A percentile compares a stretch with the other conserved stretches of the same genome.
Evolutionary conservation across 371 early-diverging fungal species (phyloP).

Genomic region (Choanephora cucurbitarum): DNA sequence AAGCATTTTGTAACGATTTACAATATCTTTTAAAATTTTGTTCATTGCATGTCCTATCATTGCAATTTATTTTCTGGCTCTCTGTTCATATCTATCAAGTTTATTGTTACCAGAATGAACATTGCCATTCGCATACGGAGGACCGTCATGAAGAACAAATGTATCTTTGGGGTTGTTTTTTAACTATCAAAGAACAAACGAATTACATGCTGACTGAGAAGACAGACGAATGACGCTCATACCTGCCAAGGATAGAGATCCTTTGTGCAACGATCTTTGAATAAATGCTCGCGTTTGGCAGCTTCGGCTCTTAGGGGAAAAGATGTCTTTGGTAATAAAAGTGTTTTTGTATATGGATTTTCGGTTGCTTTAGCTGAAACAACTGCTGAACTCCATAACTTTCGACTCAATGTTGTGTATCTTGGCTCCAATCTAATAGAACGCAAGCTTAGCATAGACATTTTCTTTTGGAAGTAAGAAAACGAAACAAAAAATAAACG

Average conservation of each 20-base stretch:
- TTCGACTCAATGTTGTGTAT: background rate
- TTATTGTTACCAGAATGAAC: constrained; percentile 76
- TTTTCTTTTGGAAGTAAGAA: background rate
- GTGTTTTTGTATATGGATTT: constrained; percentile 60
- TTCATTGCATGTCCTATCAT: constrained; percentile 86
- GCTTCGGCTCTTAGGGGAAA: constrained; percentile 78
- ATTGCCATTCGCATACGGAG: constrained; percentile 96
- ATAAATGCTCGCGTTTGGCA: constrained; percentile 59
- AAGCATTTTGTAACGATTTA: constrained; percentile 86
- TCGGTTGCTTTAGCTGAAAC: constrained; percentile 21
- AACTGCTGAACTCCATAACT: constrained; percentile 5
- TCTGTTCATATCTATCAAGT: too few relatives aligned
- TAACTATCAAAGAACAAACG: constrained; percentile 23
- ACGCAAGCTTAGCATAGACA: background rate
- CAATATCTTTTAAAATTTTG: constrained; percentile 93
- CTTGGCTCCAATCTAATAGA: background rate
- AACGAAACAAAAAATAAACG: constrained; percentile 5
- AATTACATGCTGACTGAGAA: background rate
- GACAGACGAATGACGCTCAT: background rate
- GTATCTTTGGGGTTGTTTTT: constrained; percentile 64
- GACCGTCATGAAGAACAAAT: constrained; percentile 95
- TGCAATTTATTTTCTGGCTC: too few relatives aligned
- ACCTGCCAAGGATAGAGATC: constrained; percentile 82
- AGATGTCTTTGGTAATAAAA: constrained; percentile 71
- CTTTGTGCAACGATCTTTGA: constrained; percentile 66